Evolutionary conservation across 768 basidiomycete species (phyloP).

Genomic region (Collybia sordida): DNA sequence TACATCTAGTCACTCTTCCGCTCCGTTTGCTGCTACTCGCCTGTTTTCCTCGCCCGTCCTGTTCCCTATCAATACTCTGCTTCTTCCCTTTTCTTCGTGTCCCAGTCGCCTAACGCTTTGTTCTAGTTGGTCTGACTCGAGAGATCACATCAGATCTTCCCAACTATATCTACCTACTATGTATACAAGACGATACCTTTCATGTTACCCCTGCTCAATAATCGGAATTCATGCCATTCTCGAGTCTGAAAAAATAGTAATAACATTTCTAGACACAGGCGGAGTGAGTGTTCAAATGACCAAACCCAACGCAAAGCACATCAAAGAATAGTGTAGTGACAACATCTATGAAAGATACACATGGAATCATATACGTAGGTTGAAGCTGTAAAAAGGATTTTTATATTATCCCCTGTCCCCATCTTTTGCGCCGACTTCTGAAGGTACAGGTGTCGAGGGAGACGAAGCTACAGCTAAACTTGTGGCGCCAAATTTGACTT

Average conservation of each 20-base stretch:
- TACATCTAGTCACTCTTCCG: constrained; percentile 13
- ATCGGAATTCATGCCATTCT: constrained; percentile 1
- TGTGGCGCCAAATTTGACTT: constrained; percentile 64
- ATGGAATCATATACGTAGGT: constrained; percentile 8
- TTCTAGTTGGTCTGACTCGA: constrained; percentile 16
- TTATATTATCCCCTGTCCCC: constrained; percentile 64
- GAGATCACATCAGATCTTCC: constrained; percentile 6
- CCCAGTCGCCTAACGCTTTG: constrained; percentile 17
- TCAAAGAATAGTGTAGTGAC: constrained; percentile 3
- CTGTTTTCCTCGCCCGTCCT: constrained; percentile 14
- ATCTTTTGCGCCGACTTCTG: constrained; percentile 70
- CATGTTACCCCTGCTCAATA: background rate
- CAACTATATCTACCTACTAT: constrained; percentile 20
- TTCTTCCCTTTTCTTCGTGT: constrained; percentile 14
- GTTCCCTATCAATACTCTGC: constrained; percentile 11
- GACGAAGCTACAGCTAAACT: constrained; percentile 37
- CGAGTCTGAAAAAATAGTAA: background rate
- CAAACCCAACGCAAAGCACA: too few relatives aligned
- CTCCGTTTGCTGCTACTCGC: constrained; percentile 11
- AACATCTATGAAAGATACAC: constrained; percentile 10
- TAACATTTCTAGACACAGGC: too few relatives aligned
- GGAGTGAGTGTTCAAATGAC: too few relatives aligned
- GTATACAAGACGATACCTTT: constrained; percentile 26
- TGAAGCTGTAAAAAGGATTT: background rate
- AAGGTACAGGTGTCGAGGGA: constrained; percentile 42